phyloP scores from a whole-genome alignment of 345 rosid species.

The Populus alba region DNA sequence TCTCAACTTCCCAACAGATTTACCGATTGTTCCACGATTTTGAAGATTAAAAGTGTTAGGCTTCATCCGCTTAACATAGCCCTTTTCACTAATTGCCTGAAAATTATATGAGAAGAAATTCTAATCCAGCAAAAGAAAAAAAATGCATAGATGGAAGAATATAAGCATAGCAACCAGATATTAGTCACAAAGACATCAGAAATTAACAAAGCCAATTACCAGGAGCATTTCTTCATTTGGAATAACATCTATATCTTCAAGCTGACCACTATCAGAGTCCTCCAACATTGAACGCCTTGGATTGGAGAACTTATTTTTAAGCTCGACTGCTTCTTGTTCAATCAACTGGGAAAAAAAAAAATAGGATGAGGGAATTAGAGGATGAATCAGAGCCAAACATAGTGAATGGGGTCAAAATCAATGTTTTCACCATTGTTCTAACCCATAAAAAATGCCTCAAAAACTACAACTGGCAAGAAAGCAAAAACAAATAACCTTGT shows the following conservation, averaged over 20 bases:
- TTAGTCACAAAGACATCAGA: not conserved
- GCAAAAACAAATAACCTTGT: not conserved
- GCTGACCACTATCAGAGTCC: constrained; percentile 78
- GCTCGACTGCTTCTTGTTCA: constrained; percentile 80
- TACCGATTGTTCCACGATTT: constrained; percentile 89
- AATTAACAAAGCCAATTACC: constrained; percentile 39
- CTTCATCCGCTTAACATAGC: constrained; percentile 93
- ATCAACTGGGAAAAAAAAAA: constrained; percentile 43
- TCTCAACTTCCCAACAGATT: constrained; percentile 92
- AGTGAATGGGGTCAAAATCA: too few relatives aligned
- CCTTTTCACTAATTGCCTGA: constrained; percentile 94
- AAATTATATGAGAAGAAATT: constrained; percentile 21
- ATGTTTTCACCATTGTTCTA: too few relatives aligned
- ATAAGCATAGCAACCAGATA: not conserved
- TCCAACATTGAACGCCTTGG: constrained; percentile 80
- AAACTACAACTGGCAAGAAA: too few relatives aligned
- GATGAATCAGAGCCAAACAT: not conserved
- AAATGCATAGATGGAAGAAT: not conserved
- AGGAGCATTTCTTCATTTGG: constrained; percentile 93
- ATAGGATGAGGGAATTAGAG: not conserved
- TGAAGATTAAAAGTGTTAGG: constrained; percentile 88
- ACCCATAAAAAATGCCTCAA: too few relatives aligned
- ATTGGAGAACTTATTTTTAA: constrained; percentile 67
- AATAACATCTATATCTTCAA: constrained; percentile 85
- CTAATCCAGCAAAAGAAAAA: not conserved